These are phyloP conservation scores for Fusarium domesticum DNA, from an alignment of 2,329 filamentous ascomycete species.

Conservation along the genomic window DNA sequence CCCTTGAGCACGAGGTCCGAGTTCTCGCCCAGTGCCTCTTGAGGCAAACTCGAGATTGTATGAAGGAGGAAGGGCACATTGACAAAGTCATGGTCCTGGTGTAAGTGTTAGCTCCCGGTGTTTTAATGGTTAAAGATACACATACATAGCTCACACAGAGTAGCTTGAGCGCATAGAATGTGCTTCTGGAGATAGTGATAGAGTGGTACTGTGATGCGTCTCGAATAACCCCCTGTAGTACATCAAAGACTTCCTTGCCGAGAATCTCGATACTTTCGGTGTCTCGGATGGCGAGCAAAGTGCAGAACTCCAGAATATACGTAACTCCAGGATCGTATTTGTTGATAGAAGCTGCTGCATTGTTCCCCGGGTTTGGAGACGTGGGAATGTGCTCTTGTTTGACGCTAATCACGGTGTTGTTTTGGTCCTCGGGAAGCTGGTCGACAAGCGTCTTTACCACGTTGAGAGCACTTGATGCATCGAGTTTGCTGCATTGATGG, in stretches of 20 bases:
- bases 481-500: slow-evolving; percentile 35
- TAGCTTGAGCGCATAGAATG: slow-evolving; percentile 82
- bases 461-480: slow-evolving; percentile 30
- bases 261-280: slow-evolving; percentile 67
- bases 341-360: not conserved
- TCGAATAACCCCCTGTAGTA: slow-evolving; percentile 76
- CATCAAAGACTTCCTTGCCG: slow-evolving; percentile 76
- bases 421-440: slow-evolving; percentile 80
- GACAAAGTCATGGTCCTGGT: slow-evolving; percentile 81
- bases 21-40: slow-evolving; percentile 71
- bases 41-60: slow-evolving; percentile 81
- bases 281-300: slow-evolving; percentile 75
- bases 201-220: slow-evolving; percentile 77
- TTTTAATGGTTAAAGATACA: slow-evolving; percentile 12
- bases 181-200: slow-evolving; percentile 76
- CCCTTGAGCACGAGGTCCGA: slow-evolving; percentile 75
- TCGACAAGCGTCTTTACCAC: slow-evolving; percentile 69
- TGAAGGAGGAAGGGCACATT: slow-evolving; percentile 90
- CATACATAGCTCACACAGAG: slow-evolving; percentile 82
- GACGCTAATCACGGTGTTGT: slow-evolving; percentile 77
- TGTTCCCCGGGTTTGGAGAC: slow-evolving; percentile 39
- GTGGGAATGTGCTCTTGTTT: slow-evolving; percentile 76
- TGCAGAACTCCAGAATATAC: slow-evolving; percentile 89
- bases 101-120: slow-evolving; percentile 17
- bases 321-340: slow-evolving; percentile 82